Evolutionary conservation across 2,329 filamentous ascomycete species (phyloP).

Genomic region (Scopulariopsis brevicaulis): DNA sequence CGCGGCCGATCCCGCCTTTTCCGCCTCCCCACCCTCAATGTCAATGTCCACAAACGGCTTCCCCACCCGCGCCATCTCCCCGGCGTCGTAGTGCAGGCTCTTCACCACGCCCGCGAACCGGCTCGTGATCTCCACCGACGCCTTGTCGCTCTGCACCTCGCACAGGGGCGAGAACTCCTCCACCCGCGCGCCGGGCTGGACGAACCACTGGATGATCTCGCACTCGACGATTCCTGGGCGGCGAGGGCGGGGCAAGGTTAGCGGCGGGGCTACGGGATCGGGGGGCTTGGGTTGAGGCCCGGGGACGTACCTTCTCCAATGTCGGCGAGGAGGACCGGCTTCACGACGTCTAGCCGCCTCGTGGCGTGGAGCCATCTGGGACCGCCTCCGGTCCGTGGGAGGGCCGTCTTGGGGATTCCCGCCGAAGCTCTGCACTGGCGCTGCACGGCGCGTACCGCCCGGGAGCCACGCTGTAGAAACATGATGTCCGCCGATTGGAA

Average conservation of each 20-base stretch:
- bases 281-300: neutral
- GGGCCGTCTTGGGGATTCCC: slow-evolving; percentile 32
- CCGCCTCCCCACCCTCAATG: slow-evolving; percentile 63
- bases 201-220: slow-evolving; percentile 99
- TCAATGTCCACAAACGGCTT: slow-evolving; percentile 94
- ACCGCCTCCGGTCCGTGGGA: slow-evolving; percentile 24
- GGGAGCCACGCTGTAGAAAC: slow-evolving; percentile 42
- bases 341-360: slow-evolving; percentile 43
- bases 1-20: slow-evolving; percentile 15
- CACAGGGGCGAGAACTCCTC: slow-evolving; percentile 97
- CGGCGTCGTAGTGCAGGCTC: slow-evolving; percentile 88
- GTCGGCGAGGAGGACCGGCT: slow-evolving; percentile 73
- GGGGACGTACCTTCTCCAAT: slow-evolving; percentile 63
- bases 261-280: neutral
- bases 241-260: slow-evolving; percentile 5
- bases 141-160: slow-evolving; percentile 98
- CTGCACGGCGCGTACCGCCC: slow-evolving; percentile 24
- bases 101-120: slow-evolving; percentile 93
- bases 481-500: slow-evolving; percentile 20
- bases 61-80: slow-evolving; percentile 92
- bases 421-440: neutral
- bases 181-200: slow-evolving; percentile 86
- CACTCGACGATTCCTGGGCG: slow-evolving; percentile 84
- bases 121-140: slow-evolving; percentile 82
- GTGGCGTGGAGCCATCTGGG: slow-evolving; percentile 40